Percentiles rank a stretch among this genome's conserved stretches.
phyloP scores from a whole-genome alignment of 345 rosid species.

The Firmiana major region DNA sequence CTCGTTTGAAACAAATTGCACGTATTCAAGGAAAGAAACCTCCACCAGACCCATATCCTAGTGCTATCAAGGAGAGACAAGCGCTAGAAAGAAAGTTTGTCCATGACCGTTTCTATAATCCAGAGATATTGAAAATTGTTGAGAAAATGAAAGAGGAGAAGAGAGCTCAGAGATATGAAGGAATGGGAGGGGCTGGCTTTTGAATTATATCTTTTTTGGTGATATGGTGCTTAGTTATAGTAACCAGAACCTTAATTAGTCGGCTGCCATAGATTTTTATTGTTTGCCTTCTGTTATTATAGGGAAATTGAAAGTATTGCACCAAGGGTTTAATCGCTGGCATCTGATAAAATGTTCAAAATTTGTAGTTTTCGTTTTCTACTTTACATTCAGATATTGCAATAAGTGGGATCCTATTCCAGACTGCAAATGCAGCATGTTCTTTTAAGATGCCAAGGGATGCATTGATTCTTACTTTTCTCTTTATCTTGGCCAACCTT shows the following conservation, averaged over 20 bases:
- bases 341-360: not conserved
- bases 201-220: not conserved
- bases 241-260: no score
- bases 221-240: no score
- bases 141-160: constrained; percentile 62
- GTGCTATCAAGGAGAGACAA: constrained; percentile 62
- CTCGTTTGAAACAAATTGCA: constrained; percentile 59
- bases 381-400: not conserved
- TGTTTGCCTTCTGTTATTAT: not conserved
- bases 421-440: not conserved
- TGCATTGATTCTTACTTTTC: not conserved
- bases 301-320: not conserved
- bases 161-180: constrained; percentile 32
- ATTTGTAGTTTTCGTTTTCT: not conserved
- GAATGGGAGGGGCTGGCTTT: constrained; percentile 26
- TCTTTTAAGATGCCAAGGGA: not conserved
- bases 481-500: no score
- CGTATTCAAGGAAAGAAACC: constrained; percentile 60
- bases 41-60: constrained; percentile 77
- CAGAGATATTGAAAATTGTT: constrained; percentile 40
- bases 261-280: no score
- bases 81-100: constrained; percentile 47
- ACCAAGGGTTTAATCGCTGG: not conserved
- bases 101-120: constrained; percentile 47
- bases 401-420: not conserved